Percentiles rank a stretch among this genome's conserved stretches.
Conservation (phyloP, 2,329 filamentous ascomycete genomes). For the Daldinia sp. region DNA sequence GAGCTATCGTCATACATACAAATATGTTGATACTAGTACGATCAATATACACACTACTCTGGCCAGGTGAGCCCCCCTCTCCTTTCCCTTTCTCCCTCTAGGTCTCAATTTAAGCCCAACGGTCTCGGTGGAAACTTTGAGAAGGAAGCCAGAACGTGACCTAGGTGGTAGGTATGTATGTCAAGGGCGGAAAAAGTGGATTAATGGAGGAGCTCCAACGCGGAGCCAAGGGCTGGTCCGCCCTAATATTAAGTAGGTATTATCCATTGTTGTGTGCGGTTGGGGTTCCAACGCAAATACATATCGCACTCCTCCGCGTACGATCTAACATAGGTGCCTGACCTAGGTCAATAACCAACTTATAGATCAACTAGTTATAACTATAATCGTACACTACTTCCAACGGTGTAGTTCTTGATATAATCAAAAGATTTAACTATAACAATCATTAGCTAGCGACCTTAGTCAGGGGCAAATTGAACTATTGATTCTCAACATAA, state of each 20-base stretch:
- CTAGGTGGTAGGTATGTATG: neutral
- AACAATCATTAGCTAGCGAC: neutral
- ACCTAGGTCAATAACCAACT: neutral
- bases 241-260: neutral
- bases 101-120: neutral
- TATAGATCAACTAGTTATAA: neutral
- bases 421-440: neutral
- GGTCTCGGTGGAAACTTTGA: slow-evolving; percentile 3
- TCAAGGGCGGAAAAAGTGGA: slow-evolving; percentile 3
- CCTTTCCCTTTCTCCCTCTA: neutral
- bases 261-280: neutral
- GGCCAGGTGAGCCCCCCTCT: neutral
- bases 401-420: neutral
- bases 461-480: neutral
- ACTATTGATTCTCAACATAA: neutral
- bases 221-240: neutral
- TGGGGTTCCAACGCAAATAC: neutral
- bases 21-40: slow-evolving; percentile 3
- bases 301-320: neutral
- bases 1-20: neutral
- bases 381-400: neutral
- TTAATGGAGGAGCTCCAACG: neutral
- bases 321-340: neutral
- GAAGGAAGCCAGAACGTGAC: slow-evolving; percentile 2
- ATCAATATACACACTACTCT: neutral